phyloP scores from a whole-genome alignment of 2,329 filamentous ascomycete species.

The Tothia fuscella region DNA sequence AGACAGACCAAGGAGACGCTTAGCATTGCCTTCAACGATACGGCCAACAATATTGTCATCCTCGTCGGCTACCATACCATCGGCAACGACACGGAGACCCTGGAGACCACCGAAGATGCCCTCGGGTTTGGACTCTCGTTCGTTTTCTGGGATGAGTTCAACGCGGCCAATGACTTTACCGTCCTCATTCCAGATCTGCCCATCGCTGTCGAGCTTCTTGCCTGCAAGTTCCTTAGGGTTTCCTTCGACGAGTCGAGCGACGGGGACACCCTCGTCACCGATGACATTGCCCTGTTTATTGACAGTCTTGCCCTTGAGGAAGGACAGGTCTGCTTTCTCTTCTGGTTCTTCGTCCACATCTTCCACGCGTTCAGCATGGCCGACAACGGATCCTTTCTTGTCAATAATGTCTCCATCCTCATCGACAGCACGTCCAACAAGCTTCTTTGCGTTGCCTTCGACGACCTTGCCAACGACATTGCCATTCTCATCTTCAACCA shows the following conservation, averaged over 20 bases:
- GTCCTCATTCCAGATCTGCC: constrained; percentile 43
- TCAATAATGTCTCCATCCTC: constrained; percentile 42
- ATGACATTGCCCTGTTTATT: constrained; percentile 50
- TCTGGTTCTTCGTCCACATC: constrained; percentile 39
- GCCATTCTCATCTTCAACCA: constrained; percentile 38
- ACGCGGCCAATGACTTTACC: constrained; percentile 45
- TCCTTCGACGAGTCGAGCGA: constrained; percentile 46
- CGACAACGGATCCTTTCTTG: constrained; percentile 41
- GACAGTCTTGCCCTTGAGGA: constrained; percentile 41
- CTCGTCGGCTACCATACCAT: constrained; percentile 63
- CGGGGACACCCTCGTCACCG: constrained; percentile 38
- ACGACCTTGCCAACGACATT: constrained; percentile 37
- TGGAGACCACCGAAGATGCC: constrained; percentile 57
- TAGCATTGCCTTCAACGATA: constrained; percentile 57
- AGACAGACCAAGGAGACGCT: constrained; percentile 57
- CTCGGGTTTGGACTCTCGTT: constrained; percentile 45
- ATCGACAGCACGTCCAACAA: constrained; percentile 37
- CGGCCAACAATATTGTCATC: constrained; percentile 67
- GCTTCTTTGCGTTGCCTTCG: constrained; percentile 40
- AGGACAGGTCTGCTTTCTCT: constrained; percentile 37
- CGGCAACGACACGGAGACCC: constrained; percentile 54
- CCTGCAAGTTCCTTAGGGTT: constrained; percentile 44
- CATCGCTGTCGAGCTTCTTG: constrained; percentile 42
- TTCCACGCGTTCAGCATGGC: constrained; percentile 44
- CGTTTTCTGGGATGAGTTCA: constrained; percentile 45